phyloP scores from a whole-genome alignment of 2,329 filamentous ascomycete species.

The Xylogone sp. region DNA sequence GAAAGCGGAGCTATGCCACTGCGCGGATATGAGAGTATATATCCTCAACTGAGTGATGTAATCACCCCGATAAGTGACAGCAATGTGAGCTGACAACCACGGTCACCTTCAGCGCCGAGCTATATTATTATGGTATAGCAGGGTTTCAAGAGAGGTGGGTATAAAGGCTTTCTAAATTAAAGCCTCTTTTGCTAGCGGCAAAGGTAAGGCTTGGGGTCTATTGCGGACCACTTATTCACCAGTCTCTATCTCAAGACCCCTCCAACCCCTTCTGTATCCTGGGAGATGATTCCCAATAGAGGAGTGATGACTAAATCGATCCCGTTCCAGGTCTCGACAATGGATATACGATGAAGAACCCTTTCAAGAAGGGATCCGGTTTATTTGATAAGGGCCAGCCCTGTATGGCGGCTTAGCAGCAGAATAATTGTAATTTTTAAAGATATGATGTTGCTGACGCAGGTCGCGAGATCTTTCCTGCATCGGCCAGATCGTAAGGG shows the following conservation, averaged over 20 bases:
- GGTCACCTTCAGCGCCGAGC: background rate
- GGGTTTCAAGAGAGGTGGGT: background rate
- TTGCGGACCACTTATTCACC: too few relatives aligned
- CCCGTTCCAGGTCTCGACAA: too few relatives aligned
- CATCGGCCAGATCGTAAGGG: background rate
- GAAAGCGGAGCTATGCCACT: background rate
- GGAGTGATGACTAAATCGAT: too few relatives aligned
- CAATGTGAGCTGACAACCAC: background rate
- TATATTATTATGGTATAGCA: background rate
- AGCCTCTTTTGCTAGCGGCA: too few relatives aligned
- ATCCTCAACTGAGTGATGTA: background rate
- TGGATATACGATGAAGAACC: background rate
- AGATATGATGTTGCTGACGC: too few relatives aligned
- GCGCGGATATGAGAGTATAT: background rate
- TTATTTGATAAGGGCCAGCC: background rate
- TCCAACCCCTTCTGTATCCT: too few relatives aligned
- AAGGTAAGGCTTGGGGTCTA: too few relatives aligned
- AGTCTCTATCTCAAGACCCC: too few relatives aligned
- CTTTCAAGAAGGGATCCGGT: too few relatives aligned
- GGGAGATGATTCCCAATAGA: too few relatives aligned
- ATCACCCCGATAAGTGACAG: background rate
- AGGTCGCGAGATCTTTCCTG: too few relatives aligned
- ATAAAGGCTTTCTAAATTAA: background rate
- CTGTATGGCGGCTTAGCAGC: background rate
- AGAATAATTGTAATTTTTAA: background rate